Evolutionary conservation across 1,139 yeast species (phyloP).

Genomic region (Scheffersomyces cryptocercus): DNA sequence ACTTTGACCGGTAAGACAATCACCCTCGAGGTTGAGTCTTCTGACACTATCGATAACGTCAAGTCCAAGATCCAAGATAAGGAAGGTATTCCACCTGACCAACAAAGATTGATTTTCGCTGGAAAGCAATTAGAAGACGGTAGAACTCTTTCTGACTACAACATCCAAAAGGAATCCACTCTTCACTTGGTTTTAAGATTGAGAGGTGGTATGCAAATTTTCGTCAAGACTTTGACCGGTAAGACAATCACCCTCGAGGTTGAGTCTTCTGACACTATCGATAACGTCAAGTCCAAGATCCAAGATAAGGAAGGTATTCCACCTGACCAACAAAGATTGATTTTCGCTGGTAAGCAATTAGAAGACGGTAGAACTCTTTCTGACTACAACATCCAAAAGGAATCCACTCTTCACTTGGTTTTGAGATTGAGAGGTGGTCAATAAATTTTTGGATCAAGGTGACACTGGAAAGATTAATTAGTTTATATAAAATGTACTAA

Average conservation of each 20-base stretch:
- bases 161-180: conserved; percentile 93
- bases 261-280: conserved; percentile 92
- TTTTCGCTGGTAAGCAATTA: conserved; percentile 92
- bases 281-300: conserved; percentile 90
- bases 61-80: conserved; percentile 92
- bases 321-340: conserved; percentile 92
- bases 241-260: conserved; percentile 93
- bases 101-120: conserved; percentile 89
- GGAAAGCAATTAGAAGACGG: conserved; percentile 96
- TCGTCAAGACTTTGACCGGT: conserved; percentile 80
- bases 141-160: conserved; percentile 90
- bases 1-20: conserved; percentile 88
- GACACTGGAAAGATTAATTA: no score
- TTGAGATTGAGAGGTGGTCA: conserved; percentile 88
- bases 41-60: conserved; percentile 93
- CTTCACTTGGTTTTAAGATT: conserved; percentile 85
- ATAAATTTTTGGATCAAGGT: no score
- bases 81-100: conserved; percentile 96
- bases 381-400: conserved; percentile 95
- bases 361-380: conserved; percentile 92
- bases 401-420: conserved; percentile 85
- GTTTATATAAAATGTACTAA: no score
- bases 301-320: conserved; percentile 96
- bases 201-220: conserved; percentile 85
- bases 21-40: conserved; percentile 92